These are phyloP conservation scores for Phytophthora multivora DNA, from an alignment of 352 stramenopile species.

Conservation along the genomic window DNA sequence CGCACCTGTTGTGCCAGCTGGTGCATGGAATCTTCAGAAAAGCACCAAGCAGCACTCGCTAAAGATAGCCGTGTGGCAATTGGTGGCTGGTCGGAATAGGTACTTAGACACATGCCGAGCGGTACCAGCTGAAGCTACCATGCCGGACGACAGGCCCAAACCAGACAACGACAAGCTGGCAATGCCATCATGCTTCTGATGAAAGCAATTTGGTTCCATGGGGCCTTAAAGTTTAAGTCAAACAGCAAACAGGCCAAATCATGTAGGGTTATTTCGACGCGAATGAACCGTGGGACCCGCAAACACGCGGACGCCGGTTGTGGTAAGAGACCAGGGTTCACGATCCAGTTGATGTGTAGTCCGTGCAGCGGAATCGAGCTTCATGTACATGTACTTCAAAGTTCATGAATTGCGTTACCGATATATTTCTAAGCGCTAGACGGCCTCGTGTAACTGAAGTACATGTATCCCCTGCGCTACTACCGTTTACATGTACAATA, in stretches of 20 bases:
- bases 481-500: too few species aligned
- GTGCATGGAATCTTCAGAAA: slow-evolving; percentile 19
- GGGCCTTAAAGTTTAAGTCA: too few species aligned
- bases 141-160: too few species aligned
- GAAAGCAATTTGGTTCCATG: too few species aligned
- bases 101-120: neutral
- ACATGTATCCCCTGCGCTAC: too few species aligned
- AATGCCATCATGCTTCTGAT: too few species aligned
- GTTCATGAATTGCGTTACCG: too few species aligned
- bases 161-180: too few species aligned
- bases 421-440: too few species aligned
- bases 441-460: too few species aligned
- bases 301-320: slow-evolving; percentile 5
- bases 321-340: slow-evolving; percentile 10
- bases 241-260: too few species aligned
- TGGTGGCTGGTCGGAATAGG: neutral
- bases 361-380: slow-evolving; percentile 14
- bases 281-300: slow-evolving; percentile 18
- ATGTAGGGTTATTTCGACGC: neutral
- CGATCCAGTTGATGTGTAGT: too few species aligned
- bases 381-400: neutral
- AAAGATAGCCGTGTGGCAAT: neutral
- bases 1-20: slow-evolving; percentile 9
- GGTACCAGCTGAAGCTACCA: neutral
- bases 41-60: slow-evolving; percentile 11